These are phyloP conservation scores for Botrytis tulipae DNA, from an alignment of 2,329 filamentous ascomycete genomes.

Conservation along the genomic window DNA sequence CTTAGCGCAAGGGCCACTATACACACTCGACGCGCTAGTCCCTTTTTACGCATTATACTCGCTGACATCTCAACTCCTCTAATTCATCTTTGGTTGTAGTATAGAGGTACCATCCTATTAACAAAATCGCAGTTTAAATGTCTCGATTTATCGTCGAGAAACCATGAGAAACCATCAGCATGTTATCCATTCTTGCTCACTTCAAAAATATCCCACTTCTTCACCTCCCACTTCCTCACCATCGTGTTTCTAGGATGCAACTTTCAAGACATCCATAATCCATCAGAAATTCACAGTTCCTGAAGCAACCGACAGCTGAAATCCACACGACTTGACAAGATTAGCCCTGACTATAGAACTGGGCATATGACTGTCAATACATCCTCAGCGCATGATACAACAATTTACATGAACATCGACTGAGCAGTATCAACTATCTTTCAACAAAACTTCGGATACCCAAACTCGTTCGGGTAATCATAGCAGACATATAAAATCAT, in stretches of 20 bases:
- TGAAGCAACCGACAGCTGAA: background rate
- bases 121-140: background rate
- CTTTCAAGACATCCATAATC: background rate
- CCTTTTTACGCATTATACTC: background rate
- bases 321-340: background rate
- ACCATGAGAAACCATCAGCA: background rate
- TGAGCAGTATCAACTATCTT: background rate
- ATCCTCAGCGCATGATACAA: background rate
- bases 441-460: background rate
- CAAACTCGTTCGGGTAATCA: background rate
- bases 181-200: background rate
- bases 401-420: background rate
- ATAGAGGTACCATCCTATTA: background rate
- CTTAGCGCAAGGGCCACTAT: background rate
- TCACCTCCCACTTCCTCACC: no score
- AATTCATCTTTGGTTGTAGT: background rate
- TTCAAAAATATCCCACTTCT: background rate
- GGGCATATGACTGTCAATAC: background rate
- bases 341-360: background rate
- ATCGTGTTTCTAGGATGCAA: no score
- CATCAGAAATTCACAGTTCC: background rate
- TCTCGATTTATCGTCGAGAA: background rate
- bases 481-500: background rate
- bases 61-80: background rate
- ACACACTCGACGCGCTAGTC: no score